These are phyloP conservation scores for Thelonectria rubi DNA, from an alignment of 2,329 filamentous ascomycete species.

Conservation along the genomic window DNA sequence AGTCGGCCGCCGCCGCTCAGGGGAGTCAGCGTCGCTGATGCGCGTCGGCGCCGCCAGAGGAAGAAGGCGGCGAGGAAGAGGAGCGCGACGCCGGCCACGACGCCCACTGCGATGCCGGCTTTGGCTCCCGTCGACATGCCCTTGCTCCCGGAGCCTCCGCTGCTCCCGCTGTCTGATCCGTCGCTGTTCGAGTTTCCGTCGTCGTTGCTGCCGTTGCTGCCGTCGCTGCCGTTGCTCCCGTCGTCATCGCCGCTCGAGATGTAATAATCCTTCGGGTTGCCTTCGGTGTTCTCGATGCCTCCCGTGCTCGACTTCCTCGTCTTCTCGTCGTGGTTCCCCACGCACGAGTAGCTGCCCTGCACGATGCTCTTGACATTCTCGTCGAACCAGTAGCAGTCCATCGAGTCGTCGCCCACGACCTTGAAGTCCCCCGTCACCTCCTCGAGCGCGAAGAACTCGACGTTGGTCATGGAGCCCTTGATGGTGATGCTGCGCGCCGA, in stretches of 20 bases:
- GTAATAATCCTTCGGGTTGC: constrained; percentile 40
- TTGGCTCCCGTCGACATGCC: constrained; percentile 40
- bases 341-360: constrained; percentile 38
- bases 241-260: constrained; percentile 17
- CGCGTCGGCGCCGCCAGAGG: constrained; percentile 32
- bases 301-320: constrained; percentile 40
- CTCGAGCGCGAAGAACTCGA: constrained; percentile 41
- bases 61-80: constrained; percentile 29
- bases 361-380: constrained; percentile 40
- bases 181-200: constrained; percentile 15
- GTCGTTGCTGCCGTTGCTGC: background rate
- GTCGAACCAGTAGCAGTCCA: constrained; percentile 46
- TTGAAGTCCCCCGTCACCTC: constrained; percentile 43
- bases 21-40: background rate
- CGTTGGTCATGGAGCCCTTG: constrained; percentile 38
- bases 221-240: background rate
- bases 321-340: constrained; percentile 40
- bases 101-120: constrained; percentile 37
- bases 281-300: constrained; percentile 41
- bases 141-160: constrained; percentile 15
- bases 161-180: constrained; percentile 3
- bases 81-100: constrained; percentile 20
- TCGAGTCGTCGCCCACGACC: constrained; percentile 37
- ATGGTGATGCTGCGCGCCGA: constrained; percentile 38
- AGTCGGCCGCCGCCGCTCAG: constrained; percentile 16